Conservation (phyloP, 179 eudicot species). For the Spergularia azorica region DNA sequence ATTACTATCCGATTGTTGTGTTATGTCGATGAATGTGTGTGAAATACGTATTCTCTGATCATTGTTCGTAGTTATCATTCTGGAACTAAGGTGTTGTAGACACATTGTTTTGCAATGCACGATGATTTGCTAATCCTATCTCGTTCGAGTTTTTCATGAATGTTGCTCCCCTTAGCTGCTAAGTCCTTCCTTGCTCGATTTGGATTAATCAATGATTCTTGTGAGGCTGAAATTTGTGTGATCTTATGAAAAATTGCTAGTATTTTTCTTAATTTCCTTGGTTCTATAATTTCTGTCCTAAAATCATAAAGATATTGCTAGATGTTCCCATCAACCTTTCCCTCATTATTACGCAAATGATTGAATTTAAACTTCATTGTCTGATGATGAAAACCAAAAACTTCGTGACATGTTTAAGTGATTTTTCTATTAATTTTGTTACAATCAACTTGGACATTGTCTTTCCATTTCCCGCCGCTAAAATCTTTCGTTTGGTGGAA, state of each 20-base stretch:
- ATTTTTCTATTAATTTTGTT: slow-evolving; percentile 15
- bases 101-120: no score
- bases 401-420: slow-evolving; percentile 16
- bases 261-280: background rate
- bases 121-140: no score
- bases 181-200: background rate
- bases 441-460: slow-evolving; percentile 29
- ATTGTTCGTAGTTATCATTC: no score
- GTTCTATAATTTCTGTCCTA: background rate
- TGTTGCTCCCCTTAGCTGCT: no score
- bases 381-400: slow-evolving; percentile 17
- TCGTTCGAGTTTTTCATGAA: no score
- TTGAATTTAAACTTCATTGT: slow-evolving; percentile 22
- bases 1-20: no score
- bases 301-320: background rate
- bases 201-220: background rate
- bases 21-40: no score
- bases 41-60: no score
- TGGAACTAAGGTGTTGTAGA: no score
- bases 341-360: slow-evolving; percentile 14
- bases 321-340: slow-evolving; percentile 5
- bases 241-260: background rate
- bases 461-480: slow-evolving; percentile 32
- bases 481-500: slow-evolving; percentile 29
- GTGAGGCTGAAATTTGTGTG: background rate